Evolutionary conservation across 2,329 filamentous ascomycete species (phyloP).

Genomic region (Aureobasidium sp.): DNA sequence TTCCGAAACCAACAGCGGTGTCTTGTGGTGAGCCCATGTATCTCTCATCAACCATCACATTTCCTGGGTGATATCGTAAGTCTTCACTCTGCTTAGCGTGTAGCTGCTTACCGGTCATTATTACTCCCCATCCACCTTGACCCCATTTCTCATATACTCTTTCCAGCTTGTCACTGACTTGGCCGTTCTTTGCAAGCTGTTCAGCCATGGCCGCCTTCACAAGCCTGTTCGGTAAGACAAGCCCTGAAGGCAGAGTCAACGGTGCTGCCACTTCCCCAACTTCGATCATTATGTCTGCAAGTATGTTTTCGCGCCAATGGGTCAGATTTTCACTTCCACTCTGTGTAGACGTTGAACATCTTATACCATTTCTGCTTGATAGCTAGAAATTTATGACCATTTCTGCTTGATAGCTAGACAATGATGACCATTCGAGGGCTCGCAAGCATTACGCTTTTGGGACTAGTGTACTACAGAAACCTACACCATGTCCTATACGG

Average conservation of each 20-base stretch:
- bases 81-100: conserved; percentile 17
- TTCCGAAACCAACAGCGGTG: conserved; percentile 34
- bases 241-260: conserved; percentile 22
- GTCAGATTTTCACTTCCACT: too few species aligned
- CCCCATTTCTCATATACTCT: conserved; percentile 28
- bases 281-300: background rate
- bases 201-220: conserved; percentile 27
- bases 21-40: conserved; percentile 18
- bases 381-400: background rate
- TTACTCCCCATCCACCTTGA: conserved; percentile 46
- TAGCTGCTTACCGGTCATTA: conserved; percentile 37
- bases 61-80: conserved; percentile 27
- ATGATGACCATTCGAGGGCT: background rate
- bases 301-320: too few species aligned
- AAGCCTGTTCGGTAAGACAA: conserved; percentile 28
- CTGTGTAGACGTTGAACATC: too few species aligned
- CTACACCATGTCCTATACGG: background rate
- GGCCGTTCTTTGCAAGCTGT: conserved; percentile 19
- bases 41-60: conserved; percentile 29
- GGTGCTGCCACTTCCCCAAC: background rate
- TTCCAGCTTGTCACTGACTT: conserved; percentile 14
- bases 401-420: background rate
- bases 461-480: background rate
- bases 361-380: background rate
- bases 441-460: background rate